Evolutionary conservation across 805 yeast genomes (phyloP).

Genomic region (Sugiyamaella smithiae): DNA sequence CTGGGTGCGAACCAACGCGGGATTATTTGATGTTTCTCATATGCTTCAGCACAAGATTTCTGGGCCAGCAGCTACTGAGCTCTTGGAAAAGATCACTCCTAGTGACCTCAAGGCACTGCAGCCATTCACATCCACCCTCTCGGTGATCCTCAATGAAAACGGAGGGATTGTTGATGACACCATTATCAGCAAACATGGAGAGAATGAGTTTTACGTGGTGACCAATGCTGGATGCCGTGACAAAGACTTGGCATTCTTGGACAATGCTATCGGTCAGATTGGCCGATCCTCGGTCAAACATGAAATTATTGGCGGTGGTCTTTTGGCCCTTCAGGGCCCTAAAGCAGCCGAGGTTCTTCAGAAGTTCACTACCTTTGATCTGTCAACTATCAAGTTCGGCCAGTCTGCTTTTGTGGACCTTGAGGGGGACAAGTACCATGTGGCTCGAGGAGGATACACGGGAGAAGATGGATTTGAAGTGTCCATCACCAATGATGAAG

Average conservation of each 20-base stretch:
- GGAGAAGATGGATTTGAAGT: slow-evolving; percentile 98
- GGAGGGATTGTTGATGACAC: slow-evolving; percentile 95
- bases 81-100: slow-evolving; percentile 84
- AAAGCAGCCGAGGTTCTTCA: slow-evolving; percentile 65
- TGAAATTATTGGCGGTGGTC: slow-evolving; percentile 55
- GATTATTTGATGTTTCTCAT: slow-evolving; percentile 94
- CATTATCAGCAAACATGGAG: slow-evolving; percentile 78
- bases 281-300: slow-evolving; percentile 35
- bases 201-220: slow-evolving; percentile 73
- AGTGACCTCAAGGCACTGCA: slow-evolving; percentile 64
- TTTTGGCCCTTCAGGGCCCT: slow-evolving; percentile 94
- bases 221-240: slow-evolving; percentile 95
- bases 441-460: slow-evolving; percentile 96
- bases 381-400: slow-evolving; percentile 71
- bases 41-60: slow-evolving; percentile 86
- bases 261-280: slow-evolving; percentile 44
- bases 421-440: slow-evolving; percentile 51
- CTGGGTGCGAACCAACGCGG: slow-evolving; percentile 88
- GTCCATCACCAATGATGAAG: slow-evolving; percentile 56
- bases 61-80: slow-evolving; percentile 65
- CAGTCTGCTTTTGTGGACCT: slow-evolving; percentile 50
- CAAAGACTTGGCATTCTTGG: slow-evolving; percentile 68
- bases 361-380: slow-evolving; percentile 56
- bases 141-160: slow-evolving; percentile 66
- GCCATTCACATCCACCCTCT: slow-evolving; percentile 63